Evolutionary conservation across 2,329 filamentous ascomycete species (phyloP).

Genomic region (Aureobasidium sp.): DNA sequence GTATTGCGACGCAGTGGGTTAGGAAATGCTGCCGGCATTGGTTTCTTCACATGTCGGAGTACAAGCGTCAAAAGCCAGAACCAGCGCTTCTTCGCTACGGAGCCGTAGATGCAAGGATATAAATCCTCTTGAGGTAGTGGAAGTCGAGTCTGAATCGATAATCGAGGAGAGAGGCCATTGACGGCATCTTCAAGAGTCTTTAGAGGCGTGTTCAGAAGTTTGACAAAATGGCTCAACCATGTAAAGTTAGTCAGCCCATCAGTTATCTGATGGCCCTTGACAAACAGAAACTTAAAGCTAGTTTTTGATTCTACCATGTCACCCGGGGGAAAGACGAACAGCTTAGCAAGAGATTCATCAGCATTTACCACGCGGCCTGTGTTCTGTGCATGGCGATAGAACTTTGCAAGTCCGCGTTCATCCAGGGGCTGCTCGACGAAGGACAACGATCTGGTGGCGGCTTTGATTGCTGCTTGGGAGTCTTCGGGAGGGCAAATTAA

Average conservation of each 20-base stretch:
- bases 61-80: conserved; percentile 42
- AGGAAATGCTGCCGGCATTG: conserved; percentile 33
- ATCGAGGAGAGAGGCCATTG: conserved; percentile 16
- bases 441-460: conserved; percentile 26
- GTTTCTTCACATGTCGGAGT: conserved; percentile 35
- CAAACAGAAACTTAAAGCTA: conserved; percentile 31
- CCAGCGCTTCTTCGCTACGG: conserved; percentile 36
- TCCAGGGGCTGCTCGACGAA: conserved; percentile 37
- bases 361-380: conserved; percentile 34
- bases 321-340: conserved; percentile 33
- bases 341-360: conserved; percentile 29
- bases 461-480: conserved; percentile 26
- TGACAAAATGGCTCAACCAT: conserved; percentile 37
- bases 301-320: conserved; percentile 22
- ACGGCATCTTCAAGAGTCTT: conserved; percentile 22
- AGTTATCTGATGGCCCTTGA: conserved; percentile 40
- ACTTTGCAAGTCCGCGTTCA: conserved; percentile 16
- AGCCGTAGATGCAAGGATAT: conserved; percentile 35
- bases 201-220: conserved; percentile 29
- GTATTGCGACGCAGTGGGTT: conserved; percentile 33
- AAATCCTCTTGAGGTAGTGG: conserved; percentile 42
- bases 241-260: conserved; percentile 37
- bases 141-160: conserved; percentile 26
- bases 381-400: conserved; percentile 39
- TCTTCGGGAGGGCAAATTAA: conserved; percentile 27